Evolutionary conservation across 768 basidiomycete genomes (phyloP), one percentile per base, ranked within the genome.

Genomic region (Leccinum disarticulatum): DNA sequence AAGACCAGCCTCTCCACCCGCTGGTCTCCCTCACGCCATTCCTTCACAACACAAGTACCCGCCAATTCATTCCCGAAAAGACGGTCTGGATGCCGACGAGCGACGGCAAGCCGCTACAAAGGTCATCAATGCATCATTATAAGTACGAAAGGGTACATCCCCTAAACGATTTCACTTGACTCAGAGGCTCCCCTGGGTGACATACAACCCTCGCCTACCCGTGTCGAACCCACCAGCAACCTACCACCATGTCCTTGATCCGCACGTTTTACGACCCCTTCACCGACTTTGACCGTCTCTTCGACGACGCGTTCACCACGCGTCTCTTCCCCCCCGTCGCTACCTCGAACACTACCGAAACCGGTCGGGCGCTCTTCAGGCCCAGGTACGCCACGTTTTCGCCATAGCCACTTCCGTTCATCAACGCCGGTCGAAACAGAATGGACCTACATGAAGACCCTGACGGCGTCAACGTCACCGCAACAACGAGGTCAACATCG

Each of bases 1-100:
- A 71, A 80, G 88, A 67, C 86, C 85, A 55, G 78, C 88, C 28
- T 87, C 88, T 56, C 88, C 89, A 9, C 85, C 86, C 13, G 80
- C 80, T 53, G 78, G 78, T 54, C 71, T 76, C 68, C 60, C 77
- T 41, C 74, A 74, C 60, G 73, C 64, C 61, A n/a, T 51, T 71
- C 60, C 71, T 66, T 68, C 68, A 38, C 35, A 65, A 41, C 82
- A 82, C 67, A 77, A 86, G 68, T 90, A 88, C 76, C 88, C 88
- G 30, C 82, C 87, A 70, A 72, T 53, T 1, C 13, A 53, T 28
- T 43, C 81, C 17, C 77, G 82, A 62, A 81, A 86, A 59, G 86
- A 86, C 68, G 82, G 84, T 71, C 71, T 90, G n/a, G 87, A 88
- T 68, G 89, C 90, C 25, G 90, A 92, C 73, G 81, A 81, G 67